Percentiles rank a stretch among this genome's conserved stretches.
Conservation (phyloP, 768 basidiomycete genomes). For the Mycena albidolilacea region DNA sequence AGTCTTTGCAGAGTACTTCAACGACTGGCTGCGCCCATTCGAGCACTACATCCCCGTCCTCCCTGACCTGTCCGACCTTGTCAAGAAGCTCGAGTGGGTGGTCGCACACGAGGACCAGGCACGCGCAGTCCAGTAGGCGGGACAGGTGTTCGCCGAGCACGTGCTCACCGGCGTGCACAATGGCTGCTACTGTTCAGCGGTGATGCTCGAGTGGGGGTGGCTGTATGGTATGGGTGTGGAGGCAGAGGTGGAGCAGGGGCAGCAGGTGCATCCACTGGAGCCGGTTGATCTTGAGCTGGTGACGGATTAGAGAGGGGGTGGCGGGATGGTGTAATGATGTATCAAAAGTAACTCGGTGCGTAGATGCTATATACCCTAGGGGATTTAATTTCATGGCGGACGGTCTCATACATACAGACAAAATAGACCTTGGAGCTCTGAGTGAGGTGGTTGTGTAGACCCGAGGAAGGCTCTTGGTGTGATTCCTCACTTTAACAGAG, state of each 20-base stretch:
- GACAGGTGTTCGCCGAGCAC: constrained; percentile 30
- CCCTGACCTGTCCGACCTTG: constrained; percentile 38
- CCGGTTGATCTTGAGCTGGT: not conserved
- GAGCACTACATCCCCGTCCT: constrained; percentile 37
- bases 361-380: not conserved
- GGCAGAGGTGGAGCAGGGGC: not conserved
- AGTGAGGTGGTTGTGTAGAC: too few species aligned
- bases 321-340: not conserved
- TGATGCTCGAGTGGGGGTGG: constrained; percentile 35
- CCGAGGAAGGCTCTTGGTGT: too few species aligned
- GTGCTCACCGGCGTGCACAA: constrained; percentile 34
- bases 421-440: too few species aligned
- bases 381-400: too few species aligned
- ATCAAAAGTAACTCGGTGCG: constrained; percentile 1
- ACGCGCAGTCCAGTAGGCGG: constrained; percentile 32
- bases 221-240: constrained; percentile 11
- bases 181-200: constrained; percentile 32
- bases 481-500: too few species aligned
- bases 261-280: not conserved
- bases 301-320: not conserved
- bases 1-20: constrained; percentile 34
- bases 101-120: constrained; percentile 29
- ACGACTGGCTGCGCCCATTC: constrained; percentile 37
- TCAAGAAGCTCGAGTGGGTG: constrained; percentile 35
- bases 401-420: too few species aligned